Base-by-base conservation (phyloP, 176 grass and related monocot species). In the Carex myosuroides region DNA sequence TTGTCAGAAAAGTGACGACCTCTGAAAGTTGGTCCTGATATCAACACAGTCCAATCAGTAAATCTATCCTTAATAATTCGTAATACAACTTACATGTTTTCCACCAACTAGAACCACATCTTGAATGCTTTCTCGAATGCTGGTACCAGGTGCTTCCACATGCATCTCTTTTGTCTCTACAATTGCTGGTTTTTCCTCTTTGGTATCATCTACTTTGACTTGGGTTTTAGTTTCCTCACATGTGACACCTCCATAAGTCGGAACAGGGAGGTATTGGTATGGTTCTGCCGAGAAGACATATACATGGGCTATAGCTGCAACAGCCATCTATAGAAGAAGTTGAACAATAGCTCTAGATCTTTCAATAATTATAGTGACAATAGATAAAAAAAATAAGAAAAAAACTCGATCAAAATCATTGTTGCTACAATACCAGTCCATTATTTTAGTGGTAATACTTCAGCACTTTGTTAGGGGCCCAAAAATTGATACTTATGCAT, bases 121-220 rank as follows among this genome's bases (percentile, higher is more conserved):
- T 79, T 98, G 90, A 21, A 93, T 88, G 2, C 95, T 98, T 84
- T 98, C 89, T 44, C 9, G 88, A 79, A 95, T 90, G 85, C 95
- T 93, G 12, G 92, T 98, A 48, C 95, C 89, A 60, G 89, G 91
- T 35, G 91, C 85, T 88, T 93, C 83, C 2, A 91, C 52, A 60
- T 82, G 81, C 7, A 85, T 89, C 48, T 98, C 92, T 70, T 94
- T 85, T 37, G 85, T 67, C 86, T 90, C 91, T 18, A 93, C 13
- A 6, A 81, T 70, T 24, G 87, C 32, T 0, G 74, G 88, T 48
- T 64, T 60, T 14, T 64, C 76, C 39, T 80, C 62, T 30, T 13
- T 57, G 9, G 42, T 26, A 21, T 83, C 63, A 80, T 87, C 85
- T 64, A 91, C 57, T 54, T 63, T 92, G 18, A 85, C n/a, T 69